Evolutionary conservation across 768 basidiomycete genomes (phyloP), one percentile per base, ranked within the genome.

Genomic region (Asterophora lycoperdoides): DNA sequence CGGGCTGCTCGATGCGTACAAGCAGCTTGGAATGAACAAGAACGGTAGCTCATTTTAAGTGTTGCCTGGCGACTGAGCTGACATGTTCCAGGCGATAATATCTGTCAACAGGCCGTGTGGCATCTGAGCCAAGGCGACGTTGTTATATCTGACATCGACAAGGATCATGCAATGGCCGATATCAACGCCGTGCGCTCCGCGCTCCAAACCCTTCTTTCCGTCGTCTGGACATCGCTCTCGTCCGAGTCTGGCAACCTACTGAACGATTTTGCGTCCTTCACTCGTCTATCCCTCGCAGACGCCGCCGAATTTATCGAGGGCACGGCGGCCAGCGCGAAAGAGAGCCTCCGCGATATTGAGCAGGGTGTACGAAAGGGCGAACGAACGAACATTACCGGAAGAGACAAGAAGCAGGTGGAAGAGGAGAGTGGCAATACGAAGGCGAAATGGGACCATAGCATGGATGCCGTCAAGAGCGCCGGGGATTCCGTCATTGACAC

Each of bases 101-200:
- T 81, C 38, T 59, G 88, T 1, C 86, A 89, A 58, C 68, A 83
- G 51, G 78, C 80, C 5, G 63, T 86, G 32, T 87, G 79, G 77
- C 80, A 86, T 55, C 65, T 89, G 28, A 68, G 73, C 4, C 68
- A 81, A 55, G 77, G 76, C 18, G 80, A 86, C 49, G 47, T 80
- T 30, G 61, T 65, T 20, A 30, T 51, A 1, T 41, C 56, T 15
- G 48, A 62, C 15, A 50, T 68, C 20, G 68, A 77, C 42, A 62
- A 68, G 6, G 73, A 77, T 19, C 70, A 80, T 40, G 79, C 74
- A 0, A 60, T 70, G 0, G 62, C 67, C 0, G 86, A 89, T 44
- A 60, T 79, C 43, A 56, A 73, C 2, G 73, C 75, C 32, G 55
- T 86, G 18, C 78, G 76, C 8, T 51, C 61, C 11, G 67, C 83